A percentile compares a stretch with the other conserved stretches of the same genome.
Evolutionary conservation across 176 grass and related monocot species (phyloP).

Genomic region (Puya raimondii): DNA sequence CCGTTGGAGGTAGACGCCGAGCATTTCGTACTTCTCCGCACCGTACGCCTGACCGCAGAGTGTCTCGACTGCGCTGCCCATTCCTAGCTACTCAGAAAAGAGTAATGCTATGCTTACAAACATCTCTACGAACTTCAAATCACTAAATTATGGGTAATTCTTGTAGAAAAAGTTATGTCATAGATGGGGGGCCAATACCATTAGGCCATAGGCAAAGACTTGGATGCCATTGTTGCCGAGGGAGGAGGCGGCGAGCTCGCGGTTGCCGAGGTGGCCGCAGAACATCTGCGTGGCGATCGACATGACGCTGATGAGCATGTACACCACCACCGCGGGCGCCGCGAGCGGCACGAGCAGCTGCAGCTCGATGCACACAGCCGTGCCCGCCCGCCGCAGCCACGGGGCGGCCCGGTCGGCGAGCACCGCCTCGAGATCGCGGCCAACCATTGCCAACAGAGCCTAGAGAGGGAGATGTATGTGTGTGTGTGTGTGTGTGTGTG

Average conservation of each 20-base stretch:
- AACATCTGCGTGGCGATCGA: slow-evolving; percentile 56
- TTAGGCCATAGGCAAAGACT: slow-evolving; percentile 67
- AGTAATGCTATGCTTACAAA: not conserved
- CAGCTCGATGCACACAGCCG: slow-evolving; percentile 32
- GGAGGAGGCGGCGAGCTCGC: slow-evolving; percentile 68
- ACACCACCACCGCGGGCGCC: slow-evolving; percentile 45
- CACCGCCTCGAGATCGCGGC: slow-evolving; percentile 35
- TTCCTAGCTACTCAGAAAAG: slow-evolving; percentile 45
- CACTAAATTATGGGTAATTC: no score
- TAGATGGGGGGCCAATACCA: slow-evolving; percentile 15
- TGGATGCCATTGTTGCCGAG: slow-evolving; percentile 78
- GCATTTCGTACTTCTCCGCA: slow-evolving; percentile 67
- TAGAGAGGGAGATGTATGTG: not conserved
- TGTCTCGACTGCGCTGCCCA: slow-evolving; percentile 93
- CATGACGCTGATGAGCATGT: slow-evolving; percentile 62
- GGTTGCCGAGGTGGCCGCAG: slow-evolving; percentile 61
- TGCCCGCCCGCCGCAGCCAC: slow-evolving; percentile 2
- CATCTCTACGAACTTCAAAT: no score
- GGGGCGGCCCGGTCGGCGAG: slow-evolving; percentile 22
- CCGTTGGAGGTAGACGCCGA: slow-evolving; percentile 74
- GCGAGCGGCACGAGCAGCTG: slow-evolving; percentile 39
- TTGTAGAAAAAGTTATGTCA: no score
- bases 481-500: no score
- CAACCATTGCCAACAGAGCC: not conserved
- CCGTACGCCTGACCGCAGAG: slow-evolving; percentile 86